phyloP scores from a whole-genome alignment of 2,329 filamentous ascomycete species.

The Cordyceps cateniannulata region DNA sequence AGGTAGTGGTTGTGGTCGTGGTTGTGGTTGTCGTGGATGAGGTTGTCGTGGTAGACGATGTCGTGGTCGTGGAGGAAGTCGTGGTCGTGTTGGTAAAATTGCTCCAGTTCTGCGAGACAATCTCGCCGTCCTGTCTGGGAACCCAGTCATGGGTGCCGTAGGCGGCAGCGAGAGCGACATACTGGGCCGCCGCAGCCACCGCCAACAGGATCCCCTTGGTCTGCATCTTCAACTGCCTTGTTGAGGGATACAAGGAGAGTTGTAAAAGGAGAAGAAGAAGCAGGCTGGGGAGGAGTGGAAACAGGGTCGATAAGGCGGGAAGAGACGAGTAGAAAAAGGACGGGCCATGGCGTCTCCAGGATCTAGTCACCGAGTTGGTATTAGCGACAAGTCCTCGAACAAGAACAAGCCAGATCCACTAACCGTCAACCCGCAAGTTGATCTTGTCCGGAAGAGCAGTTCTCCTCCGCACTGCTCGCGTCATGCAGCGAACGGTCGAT shows the following conservation, averaged over 20 bases:
- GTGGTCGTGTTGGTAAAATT: conserved; percentile 7
- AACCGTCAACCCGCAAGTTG: not conserved
- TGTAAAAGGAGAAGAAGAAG: not conserved
- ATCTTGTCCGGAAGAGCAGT: conserved; percentile 7
- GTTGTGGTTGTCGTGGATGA: not conserved
- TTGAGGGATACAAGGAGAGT: not conserved
- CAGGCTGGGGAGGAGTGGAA: not conserved
- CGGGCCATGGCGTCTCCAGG: not conserved
- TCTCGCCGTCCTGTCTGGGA: conserved; percentile 6
- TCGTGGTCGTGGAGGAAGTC: not conserved
- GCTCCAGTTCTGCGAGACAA: not conserved
- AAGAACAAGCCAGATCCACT: too few species aligned
- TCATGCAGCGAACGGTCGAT: conserved; percentile 9
- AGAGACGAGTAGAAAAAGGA: not conserved
- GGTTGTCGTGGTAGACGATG: not conserved
- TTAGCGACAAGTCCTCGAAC: too few species aligned
- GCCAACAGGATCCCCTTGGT: conserved; percentile 5
- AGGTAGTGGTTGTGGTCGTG: not conserved
- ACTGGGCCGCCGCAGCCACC: not conserved
- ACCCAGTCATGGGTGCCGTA: not conserved
- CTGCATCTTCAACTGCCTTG: conserved; percentile 9
- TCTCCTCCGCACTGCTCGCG: conserved; percentile 4
- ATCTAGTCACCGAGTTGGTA: not conserved
- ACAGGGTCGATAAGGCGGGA: not conserved
- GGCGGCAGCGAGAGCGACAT: not conserved